phyloP scores from a whole-genome alignment of 2,329 filamentous ascomycete genomes.

The Didymella pomorum region DNA sequence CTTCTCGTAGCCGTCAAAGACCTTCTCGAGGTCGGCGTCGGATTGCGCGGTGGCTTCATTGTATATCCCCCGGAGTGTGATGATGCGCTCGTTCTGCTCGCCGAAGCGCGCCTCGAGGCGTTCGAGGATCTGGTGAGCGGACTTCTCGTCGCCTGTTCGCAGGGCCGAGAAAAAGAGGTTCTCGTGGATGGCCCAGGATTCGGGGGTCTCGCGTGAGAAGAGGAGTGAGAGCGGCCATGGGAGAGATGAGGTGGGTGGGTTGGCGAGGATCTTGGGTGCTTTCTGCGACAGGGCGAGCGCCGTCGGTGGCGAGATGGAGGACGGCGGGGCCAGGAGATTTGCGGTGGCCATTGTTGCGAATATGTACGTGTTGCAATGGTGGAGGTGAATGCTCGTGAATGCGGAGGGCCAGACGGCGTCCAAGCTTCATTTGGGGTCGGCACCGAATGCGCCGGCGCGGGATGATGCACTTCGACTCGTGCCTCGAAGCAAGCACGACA shows the following conservation, averaged over 20 bases:
- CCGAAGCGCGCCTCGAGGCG: constrained; percentile 83
- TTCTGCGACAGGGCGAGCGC: constrained; percentile 59
- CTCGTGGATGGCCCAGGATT: constrained; percentile 86
- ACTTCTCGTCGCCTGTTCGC: constrained; percentile 80
- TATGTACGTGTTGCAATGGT: constrained; percentile 8
- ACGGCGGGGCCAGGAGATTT: constrained; percentile 53
- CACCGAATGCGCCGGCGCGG: constrained; percentile 7
- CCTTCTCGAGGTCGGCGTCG: constrained; percentile 68
- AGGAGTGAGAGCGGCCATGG: constrained; percentile 62
- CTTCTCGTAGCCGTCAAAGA: constrained; percentile 80
- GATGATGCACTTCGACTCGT: constrained; percentile 14
- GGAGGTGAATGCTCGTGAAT: constrained; percentile 18
- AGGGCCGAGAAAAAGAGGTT: constrained; percentile 86
- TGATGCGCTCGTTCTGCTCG: constrained; percentile 80
- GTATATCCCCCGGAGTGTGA: constrained; percentile 82
- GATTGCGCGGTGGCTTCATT: constrained; percentile 81
- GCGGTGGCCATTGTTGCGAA: constrained; percentile 38
- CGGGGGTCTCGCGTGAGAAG: constrained; percentile 70
- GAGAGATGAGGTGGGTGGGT: constrained; percentile 52
- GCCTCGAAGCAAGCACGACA: constrained; percentile 3
- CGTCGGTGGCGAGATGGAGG: constrained; percentile 48
- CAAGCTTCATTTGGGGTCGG: constrained; percentile 22
- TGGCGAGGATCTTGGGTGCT: constrained; percentile 52
- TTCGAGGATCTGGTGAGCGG: constrained; percentile 78
- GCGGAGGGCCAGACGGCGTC: constrained; percentile 19